phyloP scores from a whole-genome alignment of 805 yeast genomes.

The Torulaspora gathmanii region DNA sequence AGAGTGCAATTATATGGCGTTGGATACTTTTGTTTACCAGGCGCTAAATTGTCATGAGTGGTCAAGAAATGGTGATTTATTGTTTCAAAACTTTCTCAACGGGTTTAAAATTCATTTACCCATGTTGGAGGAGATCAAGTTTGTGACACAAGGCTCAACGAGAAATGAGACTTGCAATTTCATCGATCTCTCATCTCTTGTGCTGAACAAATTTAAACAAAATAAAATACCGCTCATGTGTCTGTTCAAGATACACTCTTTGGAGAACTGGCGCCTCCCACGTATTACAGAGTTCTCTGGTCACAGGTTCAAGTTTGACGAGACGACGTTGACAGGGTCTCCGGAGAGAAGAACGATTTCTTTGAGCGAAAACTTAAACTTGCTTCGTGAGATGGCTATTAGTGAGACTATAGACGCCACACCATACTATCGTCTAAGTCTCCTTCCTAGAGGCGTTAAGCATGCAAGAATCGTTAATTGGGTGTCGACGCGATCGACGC shows the following conservation, averaged over 20 bases:
- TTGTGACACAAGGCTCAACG: constrained; percentile 7
- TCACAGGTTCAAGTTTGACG: constrained; percentile 26
- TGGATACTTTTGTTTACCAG: constrained; percentile 21
- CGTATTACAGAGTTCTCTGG: constrained; percentile 22
- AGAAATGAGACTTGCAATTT: constrained; percentile 21
- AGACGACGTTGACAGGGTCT: constrained; percentile 15
- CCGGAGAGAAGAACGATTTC: constrained; percentile 11
- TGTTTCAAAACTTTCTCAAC: constrained; percentile 13
- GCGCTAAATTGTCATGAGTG: not conserved
- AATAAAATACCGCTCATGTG: constrained; percentile 13
- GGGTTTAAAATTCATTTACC: constrained; percentile 15
- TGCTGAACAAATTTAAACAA: constrained; percentile 16
- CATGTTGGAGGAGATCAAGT: constrained; percentile 12
- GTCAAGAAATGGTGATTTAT: not conserved
- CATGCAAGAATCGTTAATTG: constrained; percentile 24
- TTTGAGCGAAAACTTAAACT: constrained; percentile 15
- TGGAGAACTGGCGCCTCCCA: constrained; percentile 27
- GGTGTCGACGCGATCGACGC: constrained; percentile 18
- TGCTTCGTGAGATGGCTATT: constrained; percentile 19
- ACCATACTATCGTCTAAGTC: constrained; percentile 21
- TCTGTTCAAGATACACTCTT: constrained; percentile 25
- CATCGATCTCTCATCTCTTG: constrained; percentile 20
- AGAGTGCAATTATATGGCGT: constrained; percentile 19
- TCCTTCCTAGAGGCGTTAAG: constrained; percentile 25
- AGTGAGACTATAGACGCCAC: constrained; percentile 26